Base-by-base conservation (phyloP, 2,329 filamentous ascomycete species). In the Lasiodiplodia sp. region DNA sequence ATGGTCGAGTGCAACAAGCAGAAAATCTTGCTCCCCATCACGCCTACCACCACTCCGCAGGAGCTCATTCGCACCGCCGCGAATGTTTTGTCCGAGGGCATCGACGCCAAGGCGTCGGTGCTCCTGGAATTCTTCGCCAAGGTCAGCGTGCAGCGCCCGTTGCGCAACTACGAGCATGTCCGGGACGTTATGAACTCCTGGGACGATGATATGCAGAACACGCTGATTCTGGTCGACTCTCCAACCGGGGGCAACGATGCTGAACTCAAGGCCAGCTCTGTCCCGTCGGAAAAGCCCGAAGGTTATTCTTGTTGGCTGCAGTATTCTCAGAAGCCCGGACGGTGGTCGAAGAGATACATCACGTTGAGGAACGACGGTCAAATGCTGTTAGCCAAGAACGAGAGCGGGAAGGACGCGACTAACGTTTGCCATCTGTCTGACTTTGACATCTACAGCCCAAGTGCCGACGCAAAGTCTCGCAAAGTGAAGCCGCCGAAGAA, bases 171-270 rank as follows among this genome's bases (percentile, higher is more conserved):
- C 77, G 95, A 98, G 81, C 89, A 88, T 70, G 87, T 98, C 38
- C 88, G 93, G 69, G 93, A 97, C 74, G 88, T 97, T 25, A 87
- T 97, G 86, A 96, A 97, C 78, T 96, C 94, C 0, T 98, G 95
- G 95, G 92, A 97, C 70, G 85, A 86, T 53, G 94, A 97, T 77
- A 84, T 86, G 2, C 90, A 94, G 73, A 96, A 97, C 74, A 85
- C 87, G 8, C 83, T 98, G 16, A 81, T 92, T 21, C 85, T 97
- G 25, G 81, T 90, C 67, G 85, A 90, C 16, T 83, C 86, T 2
- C 86, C 89, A 47, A 80, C 84, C 2, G 82, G 84, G 7, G 80
- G 75, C 5, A 83, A 86, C n/a, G 83, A 85, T 65, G 83, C 87
- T 70, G 77, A 80, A 7, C 85, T 97, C 7, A 89, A 92, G 28